A percentile compares a stretch with the other conserved stretches of the same genome.
Conservation (phyloP, 257 asterid species). For the Scutellaria baicalensis region DNA sequence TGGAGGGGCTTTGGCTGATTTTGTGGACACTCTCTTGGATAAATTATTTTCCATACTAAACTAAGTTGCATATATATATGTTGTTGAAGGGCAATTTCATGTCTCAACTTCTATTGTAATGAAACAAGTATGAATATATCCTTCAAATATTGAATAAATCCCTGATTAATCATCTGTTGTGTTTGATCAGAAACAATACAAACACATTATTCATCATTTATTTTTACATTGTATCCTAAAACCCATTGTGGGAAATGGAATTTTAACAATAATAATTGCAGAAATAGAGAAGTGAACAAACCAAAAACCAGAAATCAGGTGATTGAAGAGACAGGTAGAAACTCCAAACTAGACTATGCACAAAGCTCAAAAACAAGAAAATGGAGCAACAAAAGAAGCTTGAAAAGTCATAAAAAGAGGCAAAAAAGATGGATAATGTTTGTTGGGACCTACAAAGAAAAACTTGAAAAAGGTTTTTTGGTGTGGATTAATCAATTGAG, state of each 20-base stretch:
- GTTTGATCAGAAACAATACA: too few species aligned
- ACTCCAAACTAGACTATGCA: not conserved
- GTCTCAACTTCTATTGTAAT: not conserved
- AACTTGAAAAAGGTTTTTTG: not conserved
- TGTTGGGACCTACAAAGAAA: slow-evolving; percentile 11
- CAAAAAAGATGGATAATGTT: not conserved
- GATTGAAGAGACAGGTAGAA: not conserved
- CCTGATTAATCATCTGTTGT: too few species aligned
- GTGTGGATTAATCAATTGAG: not conserved
- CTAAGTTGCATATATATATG: not conserved
- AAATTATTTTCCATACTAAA: slow-evolving; percentile 15
- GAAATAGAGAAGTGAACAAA: not conserved
- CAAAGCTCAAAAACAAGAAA: slow-evolving; percentile 3
- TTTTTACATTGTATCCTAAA: too few species aligned
- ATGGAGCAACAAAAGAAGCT: slow-evolving; percentile 3
- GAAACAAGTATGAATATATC: too few species aligned
- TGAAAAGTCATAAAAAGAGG: not conserved
- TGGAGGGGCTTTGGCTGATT: slow-evolving; percentile 32
- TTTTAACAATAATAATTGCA: too few species aligned
- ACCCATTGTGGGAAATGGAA: too few species aligned
- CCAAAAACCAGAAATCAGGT: not conserved
- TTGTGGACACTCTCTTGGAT: slow-evolving; percentile 24
- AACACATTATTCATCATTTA: too few species aligned
- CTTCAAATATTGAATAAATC: not conserved
- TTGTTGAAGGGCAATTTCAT: not conserved